Base-by-base conservation (phyloP, 2,329 filamentous ascomycete genomes). In the Aspergillus tubingensis region DNA sequence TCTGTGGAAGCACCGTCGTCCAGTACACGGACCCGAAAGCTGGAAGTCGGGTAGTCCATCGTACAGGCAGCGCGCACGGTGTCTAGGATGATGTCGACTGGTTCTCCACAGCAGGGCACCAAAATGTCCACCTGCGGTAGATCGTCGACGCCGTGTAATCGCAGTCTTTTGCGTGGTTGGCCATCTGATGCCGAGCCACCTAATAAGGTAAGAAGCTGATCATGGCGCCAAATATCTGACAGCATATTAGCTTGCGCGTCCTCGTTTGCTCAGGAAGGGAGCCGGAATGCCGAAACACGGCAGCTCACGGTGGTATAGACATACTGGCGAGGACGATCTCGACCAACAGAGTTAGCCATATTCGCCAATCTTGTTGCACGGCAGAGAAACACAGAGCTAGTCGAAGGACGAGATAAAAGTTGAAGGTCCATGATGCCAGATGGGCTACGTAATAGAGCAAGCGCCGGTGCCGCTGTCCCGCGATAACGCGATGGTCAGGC, bases 21-120 rank as follows among this genome's bases (percentile, higher is more conserved):
- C 3, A 86, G 74, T 6, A 87, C 70, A 10, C 85, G 77, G 3
- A 87, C 82, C 11, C 85, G 78, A 69, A 82, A 86, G 0, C 78
- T 76, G 32, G 83, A 78, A 1, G 62, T 64, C 0, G 85, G 85
- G 62, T 86, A 87, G 64, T 87, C 83, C 5, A 84, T 65, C 23
- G 79, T 77, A 63, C 81, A 84, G 1, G 85, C 82, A 3, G 80
- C 85, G n/a, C 80, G 79, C 8, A 83, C 78, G 1, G 85, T 87
- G 63, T 86, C 83, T 52, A 86, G 72, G 2, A 87, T 80, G 2
- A 87, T 72, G 13, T 85, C 82, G 39, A 82, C 76, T 1, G 84
- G 80, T 66, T 87, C 85, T 13, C 82, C 82, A 60, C 85, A 87
- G 72, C 82, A 85, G 1, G 85, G 84, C 5, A 87, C 71, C 51